Evolutionary conservation across 1,139 yeast genomes (phyloP).

Genomic region (Debaryomyces sp.): DNA sequence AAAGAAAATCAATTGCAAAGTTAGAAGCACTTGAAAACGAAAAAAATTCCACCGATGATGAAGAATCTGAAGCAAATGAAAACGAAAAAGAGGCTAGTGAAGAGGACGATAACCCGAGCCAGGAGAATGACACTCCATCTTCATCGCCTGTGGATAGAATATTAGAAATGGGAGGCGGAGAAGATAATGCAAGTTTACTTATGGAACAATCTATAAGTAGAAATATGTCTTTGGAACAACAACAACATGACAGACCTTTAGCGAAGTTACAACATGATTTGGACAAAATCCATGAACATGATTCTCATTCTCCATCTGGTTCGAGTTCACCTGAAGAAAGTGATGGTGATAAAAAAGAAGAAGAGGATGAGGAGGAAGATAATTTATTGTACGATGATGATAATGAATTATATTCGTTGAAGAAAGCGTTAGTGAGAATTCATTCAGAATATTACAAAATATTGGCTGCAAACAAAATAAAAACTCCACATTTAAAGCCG

Average conservation of each 20-base stretch:
- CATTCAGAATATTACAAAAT: slow-evolving; percentile 67
- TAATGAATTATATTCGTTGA: slow-evolving; percentile 67
- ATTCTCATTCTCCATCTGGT: slow-evolving; percentile 19
- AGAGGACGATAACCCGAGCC: slow-evolving; percentile 13
- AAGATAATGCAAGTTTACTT: slow-evolving; percentile 45
- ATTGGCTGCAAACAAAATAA: slow-evolving; percentile 29
- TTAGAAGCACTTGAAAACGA: slow-evolving; percentile 38
- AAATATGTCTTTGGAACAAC: slow-evolving; percentile 62
- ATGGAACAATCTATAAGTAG: slow-evolving; percentile 60
- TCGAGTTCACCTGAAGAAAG: slow-evolving; percentile 15
- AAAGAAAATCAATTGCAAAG: slow-evolving; percentile 57
- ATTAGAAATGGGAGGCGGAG: slow-evolving; percentile 52
- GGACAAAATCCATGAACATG: slow-evolving; percentile 50
- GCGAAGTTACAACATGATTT: slow-evolving; percentile 80
- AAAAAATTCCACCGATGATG: slow-evolving; percentile 22
- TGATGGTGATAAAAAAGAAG: slow-evolving; percentile 24
- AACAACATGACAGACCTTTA: slow-evolving; percentile 74
- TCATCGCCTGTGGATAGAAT: slow-evolving; percentile 54
- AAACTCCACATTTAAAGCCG: slow-evolving; percentile 34
- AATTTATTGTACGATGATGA: slow-evolving; percentile 79
- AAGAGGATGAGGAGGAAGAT: slow-evolving; percentile 48
- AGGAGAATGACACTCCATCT: slow-evolving; percentile 9
- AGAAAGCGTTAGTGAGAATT: slow-evolving; percentile 60
- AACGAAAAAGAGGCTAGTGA: slow-evolving; percentile 14
- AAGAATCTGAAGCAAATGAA: slow-evolving; percentile 11